Base-by-base conservation (phyloP, 768 basidiomycete species). In the Pulveroboletus sp. region DNA sequence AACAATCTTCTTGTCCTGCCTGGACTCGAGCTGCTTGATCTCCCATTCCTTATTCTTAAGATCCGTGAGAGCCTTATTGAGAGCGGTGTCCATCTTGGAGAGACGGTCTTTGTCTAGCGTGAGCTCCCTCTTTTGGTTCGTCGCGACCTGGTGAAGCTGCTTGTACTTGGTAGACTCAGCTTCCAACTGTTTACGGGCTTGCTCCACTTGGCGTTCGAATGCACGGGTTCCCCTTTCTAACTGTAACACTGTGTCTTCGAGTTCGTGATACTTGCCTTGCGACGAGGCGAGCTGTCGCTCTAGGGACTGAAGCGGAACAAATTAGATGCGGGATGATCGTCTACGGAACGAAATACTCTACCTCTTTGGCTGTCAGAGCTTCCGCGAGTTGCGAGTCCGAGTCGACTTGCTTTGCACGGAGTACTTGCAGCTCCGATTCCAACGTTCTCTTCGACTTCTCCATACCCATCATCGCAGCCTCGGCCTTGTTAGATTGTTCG, bases 1-100 rank as follows among this genome's bases (percentile, higher is more conserved):
- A 37, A 98, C 94, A 50, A 97, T 94, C n/a, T 90, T 97, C 73
- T 94, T 97, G 73, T 97, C 92, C 62, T 97, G 88, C 62, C 79
- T 83, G 3, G 89, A 86, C 44, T 88, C 84, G 9, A 97, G 71
- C 55, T 94, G 87, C 55, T 84, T 89, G 54, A 91, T 79, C 48
- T 94, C 90, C 80, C 85, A 87, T 58, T 97, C 90, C 40, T 86
- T 82, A 36, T 75, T 76, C 63, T 90, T 86, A 40, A 95, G 72
- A 50, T 94, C 90, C 8, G 78, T 76, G n/a, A 88, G 73, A 10
- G 85, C 81, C 61, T 90, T 87, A 60, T 87, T 86, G 32, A 94
- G 74, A 14, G 92, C 92, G 11, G 82, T 76, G 51, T 95, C 88
- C 59, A 82, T 78, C 70, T 86, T 88, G 50, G 72, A 67, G 55